Percentiles rank a stretch among this genome's conserved stretches.
Conservation (phyloP, 1,284 basidiomycete genomes). For the Puccinia polysora region DNA sequence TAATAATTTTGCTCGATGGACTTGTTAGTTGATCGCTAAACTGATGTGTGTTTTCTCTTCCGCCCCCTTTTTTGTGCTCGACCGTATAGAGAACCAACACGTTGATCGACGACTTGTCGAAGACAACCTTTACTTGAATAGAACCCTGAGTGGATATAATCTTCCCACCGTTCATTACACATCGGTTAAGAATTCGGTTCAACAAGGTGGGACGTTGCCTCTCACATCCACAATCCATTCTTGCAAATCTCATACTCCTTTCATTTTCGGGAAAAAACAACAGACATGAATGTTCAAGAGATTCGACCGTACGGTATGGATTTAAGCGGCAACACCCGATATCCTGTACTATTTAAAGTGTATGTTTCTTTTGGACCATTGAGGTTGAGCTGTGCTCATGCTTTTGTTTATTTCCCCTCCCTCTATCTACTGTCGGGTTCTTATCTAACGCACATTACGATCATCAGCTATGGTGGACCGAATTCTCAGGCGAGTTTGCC, state of each 20-base stretch:
- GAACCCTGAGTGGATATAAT: slow-evolving; percentile 15
- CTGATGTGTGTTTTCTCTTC: not conserved
- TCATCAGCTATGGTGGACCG: slow-evolving; percentile 78
- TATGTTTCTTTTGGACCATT: no score
- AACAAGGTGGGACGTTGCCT: slow-evolving; percentile 19
- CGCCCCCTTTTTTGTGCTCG: not conserved
- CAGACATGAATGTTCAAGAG: slow-evolving; percentile 83
- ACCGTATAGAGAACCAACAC: not conserved
- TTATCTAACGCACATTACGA: not conserved
- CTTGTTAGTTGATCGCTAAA: no score
- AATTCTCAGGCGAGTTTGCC: slow-evolving; percentile 58
- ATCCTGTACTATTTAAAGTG: slow-evolving; percentile 84
- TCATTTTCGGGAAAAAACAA: no score
- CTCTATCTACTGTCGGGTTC: slow-evolving; percentile 30
- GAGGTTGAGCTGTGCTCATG: no score
- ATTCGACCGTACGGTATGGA: slow-evolving; percentile 87
- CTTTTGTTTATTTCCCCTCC: no score
- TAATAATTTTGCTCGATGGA: no score
- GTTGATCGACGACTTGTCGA: no score
- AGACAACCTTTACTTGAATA: slow-evolving; percentile 10
- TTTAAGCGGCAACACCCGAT: slow-evolving; percentile 80
- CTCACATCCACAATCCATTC: no score
- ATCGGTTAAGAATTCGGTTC: slow-evolving; percentile 12
- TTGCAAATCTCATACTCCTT: no score
- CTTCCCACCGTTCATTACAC: slow-evolving; percentile 11